Evolutionary conservation across 108 stramenopile species (phyloP).

Genomic region (Skeletonema tropicum): DNA sequence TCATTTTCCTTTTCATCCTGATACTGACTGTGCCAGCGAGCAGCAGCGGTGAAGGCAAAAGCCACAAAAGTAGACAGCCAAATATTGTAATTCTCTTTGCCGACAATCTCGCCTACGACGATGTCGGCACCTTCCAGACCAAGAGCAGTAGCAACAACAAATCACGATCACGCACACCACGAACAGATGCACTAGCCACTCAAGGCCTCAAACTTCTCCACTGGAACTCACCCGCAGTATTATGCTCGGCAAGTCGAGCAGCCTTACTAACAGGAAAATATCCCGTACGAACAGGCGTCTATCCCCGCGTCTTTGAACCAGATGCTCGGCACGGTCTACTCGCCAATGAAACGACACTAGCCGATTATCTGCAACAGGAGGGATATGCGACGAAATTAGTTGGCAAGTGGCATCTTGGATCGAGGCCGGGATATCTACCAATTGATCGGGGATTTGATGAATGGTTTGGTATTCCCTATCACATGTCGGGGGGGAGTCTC

Average conservation of each 20-base stretch:
- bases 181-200: conserved; percentile 54
- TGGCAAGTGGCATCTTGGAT: conserved; percentile 87
- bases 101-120: conserved; percentile 72
- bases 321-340: conserved; percentile 61
- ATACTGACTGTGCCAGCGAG: too few relatives aligned
- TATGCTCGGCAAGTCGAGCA: conserved; percentile 73
- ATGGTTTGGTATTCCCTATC: conserved; percentile 81
- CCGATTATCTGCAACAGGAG: conserved; percentile 52
- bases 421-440: conserved; percentile 57
- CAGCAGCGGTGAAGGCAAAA: too few relatives aligned
- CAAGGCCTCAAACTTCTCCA: conserved; percentile 57
- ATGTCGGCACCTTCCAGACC: conserved; percentile 55
- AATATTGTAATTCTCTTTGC: conserved; percentile 74
- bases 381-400: conserved; percentile 78
- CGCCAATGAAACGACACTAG: conserved; percentile 66
- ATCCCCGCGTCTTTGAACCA: conserved; percentile 68
- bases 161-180: conserved; percentile 42
- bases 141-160: conserved; percentile 13
- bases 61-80: conserved; percentile 12
- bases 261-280: conserved; percentile 74
- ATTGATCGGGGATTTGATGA: conserved; percentile 81
- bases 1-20: too few relatives aligned
- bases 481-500: conserved; percentile 71
- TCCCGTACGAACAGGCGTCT: conserved; percentile 63
- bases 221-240: conserved; percentile 73